These are phyloP conservation scores for Penicillium crustosum DNA, from an alignment of 2,329 filamentous ascomycete genomes.

Conservation along the genomic window DNA sequence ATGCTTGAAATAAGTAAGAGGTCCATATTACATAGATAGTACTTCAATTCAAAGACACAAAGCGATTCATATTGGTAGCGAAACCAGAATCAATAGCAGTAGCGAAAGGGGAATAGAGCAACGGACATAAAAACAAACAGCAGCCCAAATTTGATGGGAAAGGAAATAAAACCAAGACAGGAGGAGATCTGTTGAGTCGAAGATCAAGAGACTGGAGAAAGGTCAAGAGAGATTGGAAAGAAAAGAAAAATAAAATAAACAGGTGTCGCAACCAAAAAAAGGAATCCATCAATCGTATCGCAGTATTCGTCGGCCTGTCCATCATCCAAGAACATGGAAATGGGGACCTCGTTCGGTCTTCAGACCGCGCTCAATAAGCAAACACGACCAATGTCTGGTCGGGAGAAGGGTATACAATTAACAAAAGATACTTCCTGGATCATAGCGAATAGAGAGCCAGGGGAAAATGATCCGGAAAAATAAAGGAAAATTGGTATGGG, in stretches of 20 bases:
- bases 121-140: constrained; percentile 11
- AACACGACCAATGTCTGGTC: constrained; percentile 16
- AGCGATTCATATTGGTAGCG: constrained; percentile 24
- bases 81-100: constrained; percentile 20
- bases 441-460: constrained; percentile 12
- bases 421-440: constrained; percentile 8
- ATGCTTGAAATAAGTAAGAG: background rate
- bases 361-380: constrained; percentile 14
- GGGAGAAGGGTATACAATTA: constrained; percentile 14
- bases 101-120: constrained; percentile 39
- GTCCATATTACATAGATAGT: background rate
- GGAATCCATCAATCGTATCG: constrained; percentile 21
- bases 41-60: background rate
- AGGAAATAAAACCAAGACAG: constrained; percentile 7
- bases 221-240: background rate
- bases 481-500: background rate
- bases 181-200: constrained; percentile 4
- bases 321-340: background rate
- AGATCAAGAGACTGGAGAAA: background rate
- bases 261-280: constrained; percentile 10
- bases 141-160: constrained; percentile 1
- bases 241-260: constrained; percentile 1
- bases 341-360: background rate
- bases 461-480: background rate
- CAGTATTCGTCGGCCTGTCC: constrained; percentile 14